These are phyloP conservation scores for Uncinocarpus reesii DNA, from an alignment of 2,329 filamentous ascomycete species.

Conservation along the genomic window DNA sequence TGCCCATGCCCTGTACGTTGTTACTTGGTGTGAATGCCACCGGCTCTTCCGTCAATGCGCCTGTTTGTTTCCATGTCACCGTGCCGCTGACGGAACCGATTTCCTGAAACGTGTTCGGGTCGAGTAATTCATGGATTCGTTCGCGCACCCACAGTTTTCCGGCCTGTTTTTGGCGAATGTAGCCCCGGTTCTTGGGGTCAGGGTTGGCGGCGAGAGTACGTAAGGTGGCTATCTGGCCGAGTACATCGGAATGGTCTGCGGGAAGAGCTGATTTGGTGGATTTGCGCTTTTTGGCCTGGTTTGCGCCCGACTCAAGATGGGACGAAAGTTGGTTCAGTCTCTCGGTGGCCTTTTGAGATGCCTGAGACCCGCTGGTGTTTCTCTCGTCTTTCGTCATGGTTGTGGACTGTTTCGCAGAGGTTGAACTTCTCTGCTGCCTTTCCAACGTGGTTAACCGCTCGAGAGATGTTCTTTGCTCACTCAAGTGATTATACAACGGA, in stretches of 20 bases:
- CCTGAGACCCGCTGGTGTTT: neutral
- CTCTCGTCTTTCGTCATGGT: slow-evolving; percentile 12
- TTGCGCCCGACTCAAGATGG: slow-evolving; percentile 27
- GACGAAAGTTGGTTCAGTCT: slow-evolving; percentile 42
- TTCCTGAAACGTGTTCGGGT: slow-evolving; percentile 47
- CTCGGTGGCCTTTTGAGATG: slow-evolving; percentile 27
- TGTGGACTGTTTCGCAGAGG: neutral
- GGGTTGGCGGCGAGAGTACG: slow-evolving; percentile 46
- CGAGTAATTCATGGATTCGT: slow-evolving; percentile 49
- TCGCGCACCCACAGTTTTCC: slow-evolving; percentile 58
- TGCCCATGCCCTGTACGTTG: slow-evolving; percentile 52
- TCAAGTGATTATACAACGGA: too few relatives aligned
- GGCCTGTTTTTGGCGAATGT: slow-evolving; percentile 52
- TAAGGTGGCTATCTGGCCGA: slow-evolving; percentile 46
- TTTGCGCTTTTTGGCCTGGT: slow-evolving; percentile 28
- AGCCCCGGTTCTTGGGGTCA: slow-evolving; percentile 45
- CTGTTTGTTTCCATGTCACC: slow-evolving; percentile 46
- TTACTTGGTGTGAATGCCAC: slow-evolving; percentile 49
- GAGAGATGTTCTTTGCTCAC: too few relatives aligned
- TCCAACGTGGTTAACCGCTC: too few relatives aligned
- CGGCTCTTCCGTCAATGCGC: slow-evolving; percentile 32
- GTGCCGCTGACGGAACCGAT: slow-evolving; percentile 52
- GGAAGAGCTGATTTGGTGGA: slow-evolving; percentile 36
- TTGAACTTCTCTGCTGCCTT: neutral
- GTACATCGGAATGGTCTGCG: slow-evolving; percentile 52